phyloP scores from a whole-genome alignment of 176 grass and related monocot genomes.

The Pontederia crassipes region DNA sequence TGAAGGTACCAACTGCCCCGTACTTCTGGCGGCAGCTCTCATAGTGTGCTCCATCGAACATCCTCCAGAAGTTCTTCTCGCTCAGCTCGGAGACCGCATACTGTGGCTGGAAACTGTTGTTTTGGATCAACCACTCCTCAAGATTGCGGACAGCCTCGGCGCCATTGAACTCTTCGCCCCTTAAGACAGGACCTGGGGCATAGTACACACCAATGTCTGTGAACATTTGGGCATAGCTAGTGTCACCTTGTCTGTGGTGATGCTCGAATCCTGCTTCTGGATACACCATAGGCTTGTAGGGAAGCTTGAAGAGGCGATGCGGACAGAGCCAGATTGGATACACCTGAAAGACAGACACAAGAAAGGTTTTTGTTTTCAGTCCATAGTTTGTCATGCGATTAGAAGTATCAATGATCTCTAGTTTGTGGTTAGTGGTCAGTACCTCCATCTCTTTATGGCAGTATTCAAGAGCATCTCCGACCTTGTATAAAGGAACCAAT shows the following conservation, averaged over 20 bases:
- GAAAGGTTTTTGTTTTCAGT: background rate
- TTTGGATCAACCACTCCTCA: conserved; percentile 82
- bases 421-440: background rate
- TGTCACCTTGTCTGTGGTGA: conserved; percentile 78
- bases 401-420: background rate
- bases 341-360: conserved; percentile 24
- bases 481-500: conserved; percentile 73
- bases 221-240: conserved; percentile 72
- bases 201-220: conserved; percentile 81
- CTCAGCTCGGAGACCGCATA: conserved; percentile 72
- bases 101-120: conserved; percentile 91
- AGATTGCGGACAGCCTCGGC: conserved; percentile 40
- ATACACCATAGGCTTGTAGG: conserved; percentile 73
- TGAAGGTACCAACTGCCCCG: conserved; percentile 65
- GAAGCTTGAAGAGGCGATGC: conserved; percentile 80
- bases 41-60: conserved; percentile 83
- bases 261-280: conserved; percentile 71
- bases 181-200: conserved; percentile 39
- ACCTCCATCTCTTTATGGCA: conserved; percentile 81
- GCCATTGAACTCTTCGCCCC: conserved; percentile 61
- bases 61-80: conserved; percentile 96
- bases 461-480: conserved; percentile 68
- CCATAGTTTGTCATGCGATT: background rate
- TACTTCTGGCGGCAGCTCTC: conserved; percentile 70
- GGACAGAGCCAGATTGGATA: conserved; percentile 87